Base-by-base conservation (phyloP, 768 basidiomycete genomes). In the Boletus tomentosulus region DNA sequence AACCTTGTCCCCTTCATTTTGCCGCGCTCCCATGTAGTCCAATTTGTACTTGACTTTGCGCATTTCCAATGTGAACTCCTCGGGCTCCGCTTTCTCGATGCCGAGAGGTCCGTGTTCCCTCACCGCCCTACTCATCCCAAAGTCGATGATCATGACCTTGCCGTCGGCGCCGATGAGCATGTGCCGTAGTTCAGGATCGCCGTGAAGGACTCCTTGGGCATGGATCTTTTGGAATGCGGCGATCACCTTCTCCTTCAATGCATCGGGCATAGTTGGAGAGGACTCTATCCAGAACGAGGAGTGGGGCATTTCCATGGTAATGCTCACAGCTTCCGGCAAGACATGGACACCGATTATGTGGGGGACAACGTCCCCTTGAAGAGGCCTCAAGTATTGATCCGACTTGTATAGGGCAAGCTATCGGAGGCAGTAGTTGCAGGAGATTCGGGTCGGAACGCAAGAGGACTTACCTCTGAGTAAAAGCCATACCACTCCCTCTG, bases 231-330 rank as follows among this genome's bases (percentile, higher is more conserved):
- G 66, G 56, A 78, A 80, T 10, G 83, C 79, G 4, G 72, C 71
- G 10, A 86, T 64, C 53, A 79, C 77, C 31, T 71, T 71, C 51
- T 77, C 71, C 66, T 86, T 86, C 50, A 84, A 66, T 11, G 74
- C 64, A 7, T 66, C 59, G 4, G 84, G 82, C 83, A 86, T 85
- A 41, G 72, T 75, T 3, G 76, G 65, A 5, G 76, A 80, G 13
- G 85, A 80, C 57, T 84, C 78, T 55, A 83, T 75, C 83, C 85
- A 85, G 64, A 84, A 82, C 7, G 74, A 73, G 15, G 67, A 70
- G 58, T 85, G 81, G 1, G 85, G 85, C 15, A 78, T 68, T 58
- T 79, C 81, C 74, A 82, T 78, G 12, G 76, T 72, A 28, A 73
- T 44, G 59, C 73, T 74, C 44, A 79, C 68, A 10, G 68, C 61